Evolutionary conservation across 192 early-diverging fungal genomes (phyloP), one percentile per base, ranked within the genome.

Genomic region (Chytriomyces sp.): DNA sequence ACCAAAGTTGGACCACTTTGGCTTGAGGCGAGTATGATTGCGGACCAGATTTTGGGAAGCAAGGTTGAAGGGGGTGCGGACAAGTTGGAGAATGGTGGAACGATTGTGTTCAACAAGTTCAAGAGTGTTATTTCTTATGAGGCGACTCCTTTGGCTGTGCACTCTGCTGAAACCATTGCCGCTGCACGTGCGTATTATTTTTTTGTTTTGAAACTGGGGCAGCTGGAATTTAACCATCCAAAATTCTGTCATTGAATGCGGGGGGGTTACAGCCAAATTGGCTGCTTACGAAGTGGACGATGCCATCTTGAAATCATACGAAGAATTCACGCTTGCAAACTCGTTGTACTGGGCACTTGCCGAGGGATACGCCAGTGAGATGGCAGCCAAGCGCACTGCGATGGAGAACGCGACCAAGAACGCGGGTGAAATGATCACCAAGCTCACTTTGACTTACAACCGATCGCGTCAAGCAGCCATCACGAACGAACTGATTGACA

Each of bases 351-450:
- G 94, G 94, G 96, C 91, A 76, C 86, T 99, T 70, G 93, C 94
- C 69, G 97, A 99, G 86, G 96, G 96, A 69, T 94, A 97, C 80
- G 95, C 96, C 59, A 88, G 95, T 35, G 97, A 99, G 83, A 93
- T 97, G 92, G 91, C 93, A 68, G 94, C 97, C 74, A 95, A 94
- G 91, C 92, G 96, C 75, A 92, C 93, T 78, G 97, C 97, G 77
- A 99, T 98, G 97, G 97, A 99, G 90, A 99, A 99, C 85, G 96
- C 97, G 48, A 98, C 96, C 85, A 96, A 98, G 91, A 99, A 99
- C 87, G 97, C 96, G 69, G 93, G 92, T 18, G 96, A 99, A 75
- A 97, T 99, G 91, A 95, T 99, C 89, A 87, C 92, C 83, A 96
- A 93, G 82, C 88, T 99, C 64, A 97, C 96, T 64, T 88, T 99